Percentiles rank a stretch among this genome's conserved stretches.
These are phyloP conservation scores for Arabis alpina DNA, from an alignment of 345 rosid species.

Conservation along the genomic window DNA sequence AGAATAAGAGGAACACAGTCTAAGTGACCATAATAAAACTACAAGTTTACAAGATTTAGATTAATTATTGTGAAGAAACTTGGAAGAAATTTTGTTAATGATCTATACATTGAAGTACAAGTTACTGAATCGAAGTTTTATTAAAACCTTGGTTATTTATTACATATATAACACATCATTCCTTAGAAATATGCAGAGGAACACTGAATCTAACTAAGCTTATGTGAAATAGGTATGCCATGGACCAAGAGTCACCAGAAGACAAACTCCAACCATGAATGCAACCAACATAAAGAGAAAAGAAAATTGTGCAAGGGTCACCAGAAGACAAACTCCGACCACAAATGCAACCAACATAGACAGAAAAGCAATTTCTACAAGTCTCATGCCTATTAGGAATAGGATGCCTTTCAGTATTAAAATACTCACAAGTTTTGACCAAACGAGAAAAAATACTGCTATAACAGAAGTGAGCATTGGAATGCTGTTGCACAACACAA, in stretches of 20 bases:
- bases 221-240: neutral
- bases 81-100: neutral
- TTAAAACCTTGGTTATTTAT: too few species aligned
- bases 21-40: neutral
- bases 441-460: neutral
- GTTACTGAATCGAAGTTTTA: neutral
- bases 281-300: slow-evolving; percentile 13
- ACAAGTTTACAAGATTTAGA: neutral
- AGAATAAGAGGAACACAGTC: neutral
- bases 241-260: neutral
- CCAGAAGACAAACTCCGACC: slow-evolving; percentile 19
- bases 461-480: neutral
- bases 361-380: neutral
- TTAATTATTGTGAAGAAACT: neutral
- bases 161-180: too few species aligned
- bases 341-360: slow-evolving; percentile 14
- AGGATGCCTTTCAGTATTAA: neutral
- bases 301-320: neutral
- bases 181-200: too few species aligned
- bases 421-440: slow-evolving; percentile 7
- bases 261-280: slow-evolving; percentile 19
- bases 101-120: neutral
- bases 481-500: slow-evolving; percentile 5
- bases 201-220: too few species aligned
- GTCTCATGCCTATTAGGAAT: neutral